Evolutionary conservation across 2,329 filamentous ascomycete genomes (phyloP).

Genomic region (Claviceps spartinae): DNA sequence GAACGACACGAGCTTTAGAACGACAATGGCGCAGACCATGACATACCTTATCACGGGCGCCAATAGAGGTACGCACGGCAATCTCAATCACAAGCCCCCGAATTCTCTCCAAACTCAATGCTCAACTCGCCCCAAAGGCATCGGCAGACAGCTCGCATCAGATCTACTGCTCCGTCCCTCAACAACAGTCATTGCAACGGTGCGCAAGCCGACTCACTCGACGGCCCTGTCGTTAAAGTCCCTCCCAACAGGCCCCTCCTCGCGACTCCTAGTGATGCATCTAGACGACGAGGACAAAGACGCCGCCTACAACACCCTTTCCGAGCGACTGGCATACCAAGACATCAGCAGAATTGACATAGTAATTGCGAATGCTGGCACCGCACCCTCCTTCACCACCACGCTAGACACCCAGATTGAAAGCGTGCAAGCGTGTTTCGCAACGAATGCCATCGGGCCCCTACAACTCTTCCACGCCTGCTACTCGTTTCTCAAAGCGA

Average conservation of each 20-base stretch:
- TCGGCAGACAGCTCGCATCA: constrained; percentile 7
- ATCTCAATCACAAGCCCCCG: not conserved
- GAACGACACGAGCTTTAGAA: no score
- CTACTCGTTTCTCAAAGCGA: constrained; percentile 20
- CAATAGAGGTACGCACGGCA: constrained; percentile 5
- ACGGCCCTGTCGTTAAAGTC: constrained; percentile 4
- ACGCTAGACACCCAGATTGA: constrained; percentile 4
- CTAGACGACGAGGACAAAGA: constrained; percentile 19
- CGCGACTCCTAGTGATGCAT: constrained; percentile 23
- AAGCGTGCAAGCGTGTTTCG: constrained; percentile 3
- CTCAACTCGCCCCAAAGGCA: constrained; percentile 3
- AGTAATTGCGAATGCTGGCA: constrained; percentile 38
- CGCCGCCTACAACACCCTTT: constrained; percentile 18
- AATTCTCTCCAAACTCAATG: not conserved
- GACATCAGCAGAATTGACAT: constrained; percentile 31
- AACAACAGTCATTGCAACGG: constrained; percentile 26
- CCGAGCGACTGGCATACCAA: not conserved
- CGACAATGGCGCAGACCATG: not conserved
- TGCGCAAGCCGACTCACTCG: constrained; percentile 18
- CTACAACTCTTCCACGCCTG: constrained; percentile 31
- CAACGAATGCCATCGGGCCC: constrained; percentile 20
- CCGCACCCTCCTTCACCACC: not conserved
- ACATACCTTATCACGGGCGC: constrained; percentile 8
- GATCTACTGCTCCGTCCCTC: constrained; percentile 7
- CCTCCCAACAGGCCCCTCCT: constrained; percentile 22